phyloP scores from a whole-genome alignment of 495 filamentous ascomycete species.

The Penicillium arizonense region DNA sequence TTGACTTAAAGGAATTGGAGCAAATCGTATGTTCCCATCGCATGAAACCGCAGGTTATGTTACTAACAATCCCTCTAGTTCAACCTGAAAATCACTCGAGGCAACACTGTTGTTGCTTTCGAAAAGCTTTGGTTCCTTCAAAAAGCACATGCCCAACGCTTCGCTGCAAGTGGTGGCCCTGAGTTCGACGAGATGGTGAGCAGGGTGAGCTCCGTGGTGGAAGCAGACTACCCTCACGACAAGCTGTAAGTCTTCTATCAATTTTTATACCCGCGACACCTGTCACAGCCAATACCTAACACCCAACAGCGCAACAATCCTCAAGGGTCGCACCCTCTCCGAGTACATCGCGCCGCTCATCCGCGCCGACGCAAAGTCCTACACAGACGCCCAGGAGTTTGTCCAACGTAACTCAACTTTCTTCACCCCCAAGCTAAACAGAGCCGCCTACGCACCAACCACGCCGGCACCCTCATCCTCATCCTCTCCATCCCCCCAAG shows the following conservation, averaged over 20 bases:
- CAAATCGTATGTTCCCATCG: slow-evolving; percentile 49
- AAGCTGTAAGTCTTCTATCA: slow-evolving; percentile 27
- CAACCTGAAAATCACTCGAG: slow-evolving; percentile 78
- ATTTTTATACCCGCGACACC: neutral
- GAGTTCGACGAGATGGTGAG: slow-evolving; percentile 52
- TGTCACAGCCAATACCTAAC: slow-evolving; percentile 1
- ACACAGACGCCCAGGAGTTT: slow-evolving; percentile 56
- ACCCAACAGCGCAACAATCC: slow-evolving; percentile 26
- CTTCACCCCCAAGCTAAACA: slow-evolving; percentile 50
- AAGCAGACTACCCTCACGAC: slow-evolving; percentile 25
- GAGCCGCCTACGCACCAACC: slow-evolving; percentile 28
- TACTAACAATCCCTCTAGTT: slow-evolving; percentile 52
- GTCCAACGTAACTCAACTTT: slow-evolving; percentile 59
- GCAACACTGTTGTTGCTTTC: slow-evolving; percentile 81
- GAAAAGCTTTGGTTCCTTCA: slow-evolving; percentile 82
- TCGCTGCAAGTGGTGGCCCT: slow-evolving; percentile 29
- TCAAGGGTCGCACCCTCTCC: slow-evolving; percentile 27
- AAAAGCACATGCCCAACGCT: slow-evolving; percentile 59
- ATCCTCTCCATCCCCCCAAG: slow-evolving; percentile 8
- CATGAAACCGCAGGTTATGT: neutral
- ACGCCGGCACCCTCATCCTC: slow-evolving; percentile 2
- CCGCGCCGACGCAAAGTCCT: slow-evolving; percentile 59
- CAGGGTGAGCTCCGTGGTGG: slow-evolving; percentile 29
- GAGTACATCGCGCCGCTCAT: slow-evolving; percentile 53
- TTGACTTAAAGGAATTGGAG: slow-evolving; percentile 68